These are phyloP conservation scores for Jamesozyma jinghongensis DNA, from an alignment of 805 yeast species.

Conservation along the genomic window DNA sequence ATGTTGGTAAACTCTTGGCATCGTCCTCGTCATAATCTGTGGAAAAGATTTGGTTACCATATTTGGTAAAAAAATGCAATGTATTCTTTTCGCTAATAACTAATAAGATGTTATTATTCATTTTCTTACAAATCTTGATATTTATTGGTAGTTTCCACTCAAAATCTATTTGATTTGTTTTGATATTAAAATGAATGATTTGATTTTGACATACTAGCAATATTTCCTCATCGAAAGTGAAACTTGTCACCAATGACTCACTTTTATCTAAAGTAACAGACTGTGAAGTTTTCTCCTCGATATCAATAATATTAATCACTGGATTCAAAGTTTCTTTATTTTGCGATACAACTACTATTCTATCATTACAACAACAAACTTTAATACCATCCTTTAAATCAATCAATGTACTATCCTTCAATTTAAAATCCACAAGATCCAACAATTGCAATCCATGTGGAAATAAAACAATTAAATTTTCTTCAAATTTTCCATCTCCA, in stretches of 20 bases:
- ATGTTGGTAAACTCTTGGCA: constrained; percentile 4
- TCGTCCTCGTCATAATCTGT: constrained; percentile 16
- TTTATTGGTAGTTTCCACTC: constrained; percentile 8
- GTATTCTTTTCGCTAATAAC: constrained; percentile 18
- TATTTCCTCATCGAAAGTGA: constrained; percentile 9
- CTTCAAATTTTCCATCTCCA: constrained; percentile 15
- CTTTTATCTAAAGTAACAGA: constrained; percentile 6
- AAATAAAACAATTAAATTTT: constrained; percentile 21
- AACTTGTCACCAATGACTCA: constrained; percentile 7
- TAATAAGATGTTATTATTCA: constrained; percentile 14
- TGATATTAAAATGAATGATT: constrained; percentile 15
- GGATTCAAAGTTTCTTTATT: constrained; percentile 2
- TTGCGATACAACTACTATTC: constrained; percentile 16
- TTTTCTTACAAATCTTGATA: constrained; percentile 15
- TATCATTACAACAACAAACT: constrained; percentile 12
- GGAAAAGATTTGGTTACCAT: constrained; percentile 24
- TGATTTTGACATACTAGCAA: constrained; percentile 12
- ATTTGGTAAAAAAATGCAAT: constrained; percentile 18
- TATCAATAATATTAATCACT: constrained; percentile 7
- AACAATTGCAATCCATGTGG: constrained; percentile 26
- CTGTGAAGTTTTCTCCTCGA: constrained; percentile 11
- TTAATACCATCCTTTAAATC: constrained; percentile 14
- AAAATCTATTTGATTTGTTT: constrained; percentile 8
- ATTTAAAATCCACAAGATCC: constrained; percentile 20
- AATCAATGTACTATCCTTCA: constrained; percentile 19